phyloP scores from a whole-genome alignment of 1,284 basidiomycete species.

The Pholiota adiposa region DNA sequence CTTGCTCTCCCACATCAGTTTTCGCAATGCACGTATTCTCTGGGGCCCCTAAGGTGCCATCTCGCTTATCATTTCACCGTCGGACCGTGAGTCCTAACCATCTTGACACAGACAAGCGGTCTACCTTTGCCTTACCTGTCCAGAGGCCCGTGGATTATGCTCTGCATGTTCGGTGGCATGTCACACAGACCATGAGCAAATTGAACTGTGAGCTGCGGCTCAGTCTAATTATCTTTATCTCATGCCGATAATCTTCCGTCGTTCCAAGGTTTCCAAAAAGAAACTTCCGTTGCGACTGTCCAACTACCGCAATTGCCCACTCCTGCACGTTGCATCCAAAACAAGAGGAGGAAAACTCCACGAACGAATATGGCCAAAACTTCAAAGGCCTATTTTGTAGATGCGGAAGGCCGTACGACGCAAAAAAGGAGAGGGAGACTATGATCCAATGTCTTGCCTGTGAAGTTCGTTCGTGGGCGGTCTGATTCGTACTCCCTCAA shows the following conservation, averaged over 20 bases:
- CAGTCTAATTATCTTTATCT: conserved; percentile 17
- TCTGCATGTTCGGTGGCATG: conserved; percentile 83
- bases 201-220: conserved; percentile 58
- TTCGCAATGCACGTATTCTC: conserved; percentile 68
- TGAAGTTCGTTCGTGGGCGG: conserved; percentile 55
- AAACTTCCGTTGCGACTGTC: conserved; percentile 80
- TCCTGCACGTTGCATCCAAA: conserved; percentile 62
- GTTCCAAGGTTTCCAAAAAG: conserved; percentile 71
- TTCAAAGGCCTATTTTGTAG: conserved; percentile 72
- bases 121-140: conserved; percentile 77
- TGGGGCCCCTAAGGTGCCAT: conserved; percentile 57
- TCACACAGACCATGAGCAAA: conserved; percentile 79
- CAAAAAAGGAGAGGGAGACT: conserved; percentile 71
- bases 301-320: conserved; percentile 62
- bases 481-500: neutral
- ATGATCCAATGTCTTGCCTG: conserved; percentile 86
- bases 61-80: conserved; percentile 5
- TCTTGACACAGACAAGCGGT: conserved; percentile 59
- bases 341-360: conserved; percentile 55
- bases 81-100: conserved; percentile 4
- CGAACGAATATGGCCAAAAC: conserved; percentile 73
- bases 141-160: conserved; percentile 63
- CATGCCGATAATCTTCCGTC: conserved; percentile 15
- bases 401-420: conserved; percentile 71
- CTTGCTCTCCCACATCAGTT: conserved; percentile 77